phyloP scores from a whole-genome alignment of 805 yeast species.

The Kluyveromyces lactis region DNA sequence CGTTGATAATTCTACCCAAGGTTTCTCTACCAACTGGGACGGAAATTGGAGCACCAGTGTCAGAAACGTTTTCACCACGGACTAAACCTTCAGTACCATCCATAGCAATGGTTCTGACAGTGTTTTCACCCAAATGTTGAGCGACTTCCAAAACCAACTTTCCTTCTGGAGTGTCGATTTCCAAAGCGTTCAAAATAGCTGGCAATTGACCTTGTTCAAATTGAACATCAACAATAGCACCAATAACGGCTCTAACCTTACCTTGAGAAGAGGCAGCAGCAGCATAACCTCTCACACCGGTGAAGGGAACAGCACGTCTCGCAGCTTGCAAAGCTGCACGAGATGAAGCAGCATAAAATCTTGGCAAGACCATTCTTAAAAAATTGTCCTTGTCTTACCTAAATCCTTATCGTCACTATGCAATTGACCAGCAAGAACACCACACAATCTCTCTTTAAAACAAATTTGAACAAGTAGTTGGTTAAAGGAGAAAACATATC shows the following conservation, averaged over 20 bases:
- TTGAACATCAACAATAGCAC: constrained; percentile 99
- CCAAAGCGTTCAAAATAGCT: constrained; percentile 94
- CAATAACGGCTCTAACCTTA: constrained; percentile 94
- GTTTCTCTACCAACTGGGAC: constrained; percentile 99
- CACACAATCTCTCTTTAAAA: no score
- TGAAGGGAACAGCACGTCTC: constrained; percentile 65
- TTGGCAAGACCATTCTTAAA: constrained; percentile 40
- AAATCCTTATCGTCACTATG: not conserved
- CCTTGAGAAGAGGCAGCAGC: constrained; percentile 53
- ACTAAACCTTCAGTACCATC: constrained; percentile 99
- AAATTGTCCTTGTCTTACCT: not conserved
- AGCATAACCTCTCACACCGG: constrained; percentile 22
- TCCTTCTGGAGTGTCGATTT: constrained; percentile 71
- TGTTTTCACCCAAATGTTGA: constrained; percentile 99
- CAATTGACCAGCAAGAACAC: no score
- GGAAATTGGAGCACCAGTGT: constrained; percentile 98
- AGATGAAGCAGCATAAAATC: constrained; percentile 56
- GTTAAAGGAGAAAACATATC: no score
- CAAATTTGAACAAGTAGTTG: no score
- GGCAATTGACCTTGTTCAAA: constrained; percentile 97
- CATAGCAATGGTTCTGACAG: constrained; percentile 99
- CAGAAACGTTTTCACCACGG: constrained; percentile 86
- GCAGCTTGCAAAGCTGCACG: constrained; percentile 87
- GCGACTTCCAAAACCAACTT: constrained; percentile 94
- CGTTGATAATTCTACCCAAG: constrained; percentile 97